These are phyloP conservation scores for Scheffersomyces cryptocercus DNA, from an alignment of 1,139 yeast genomes.

Conservation along the genomic window DNA sequence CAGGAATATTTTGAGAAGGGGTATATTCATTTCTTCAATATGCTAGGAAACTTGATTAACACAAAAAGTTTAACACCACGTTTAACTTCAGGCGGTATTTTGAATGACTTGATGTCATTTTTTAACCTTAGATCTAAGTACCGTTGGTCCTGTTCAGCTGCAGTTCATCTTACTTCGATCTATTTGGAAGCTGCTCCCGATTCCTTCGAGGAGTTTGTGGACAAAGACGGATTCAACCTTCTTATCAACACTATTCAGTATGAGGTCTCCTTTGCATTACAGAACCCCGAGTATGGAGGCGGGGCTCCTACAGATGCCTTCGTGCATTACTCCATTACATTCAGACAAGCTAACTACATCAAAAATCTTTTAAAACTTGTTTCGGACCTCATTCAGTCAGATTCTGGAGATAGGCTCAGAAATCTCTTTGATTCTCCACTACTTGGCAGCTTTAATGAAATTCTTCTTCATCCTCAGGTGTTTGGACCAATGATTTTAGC, in stretches of 20 bases:
- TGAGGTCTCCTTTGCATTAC: slow-evolving; percentile 67
- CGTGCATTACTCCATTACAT: slow-evolving; percentile 57
- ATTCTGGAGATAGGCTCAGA: slow-evolving; percentile 82
- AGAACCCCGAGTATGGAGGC: slow-evolving; percentile 53
- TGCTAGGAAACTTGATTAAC: slow-evolving; percentile 59
- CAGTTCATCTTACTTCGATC: slow-evolving; percentile 60
- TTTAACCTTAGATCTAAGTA: slow-evolving; percentile 52
- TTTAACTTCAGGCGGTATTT: slow-evolving; percentile 66
- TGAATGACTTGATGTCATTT: slow-evolving; percentile 66
- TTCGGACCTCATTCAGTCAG: slow-evolving; percentile 63
- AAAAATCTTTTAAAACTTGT: slow-evolving; percentile 62
- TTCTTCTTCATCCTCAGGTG: slow-evolving; percentile 55
- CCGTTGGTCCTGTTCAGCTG: slow-evolving; percentile 64
- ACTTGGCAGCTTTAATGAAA: slow-evolving; percentile 57
- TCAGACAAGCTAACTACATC: slow-evolving; percentile 63
- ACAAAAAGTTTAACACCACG: slow-evolving; percentile 50
- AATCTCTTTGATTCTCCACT: slow-evolving; percentile 85
- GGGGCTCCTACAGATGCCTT: slow-evolving; percentile 54
- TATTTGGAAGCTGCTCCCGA: slow-evolving; percentile 50
- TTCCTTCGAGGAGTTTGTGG: slow-evolving; percentile 60
- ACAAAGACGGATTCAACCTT: slow-evolving; percentile 62
- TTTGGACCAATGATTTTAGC: slow-evolving; percentile 76
- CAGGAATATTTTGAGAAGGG: slow-evolving; percentile 44
- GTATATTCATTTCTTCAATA: slow-evolving; percentile 54
- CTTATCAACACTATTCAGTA: slow-evolving; percentile 62